phyloP scores from a whole-genome alignment of 2,329 filamentous ascomycete species.

The Onygenales sp. region DNA sequence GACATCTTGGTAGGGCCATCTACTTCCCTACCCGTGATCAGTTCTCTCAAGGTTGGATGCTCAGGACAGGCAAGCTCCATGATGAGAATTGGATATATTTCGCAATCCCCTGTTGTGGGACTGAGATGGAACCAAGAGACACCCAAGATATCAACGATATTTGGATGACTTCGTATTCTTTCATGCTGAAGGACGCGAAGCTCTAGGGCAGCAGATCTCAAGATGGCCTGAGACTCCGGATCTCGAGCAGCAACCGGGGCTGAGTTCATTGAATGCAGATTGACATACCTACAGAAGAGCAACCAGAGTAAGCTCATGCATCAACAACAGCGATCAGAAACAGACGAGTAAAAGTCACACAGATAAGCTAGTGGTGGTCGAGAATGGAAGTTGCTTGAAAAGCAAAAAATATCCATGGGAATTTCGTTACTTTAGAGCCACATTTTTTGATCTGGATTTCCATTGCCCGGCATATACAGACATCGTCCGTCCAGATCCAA shows the following conservation, averaged over 20 bases:
- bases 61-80: slow-evolving; percentile 3
- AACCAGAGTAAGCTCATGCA: too few species aligned
- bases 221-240: not conserved
- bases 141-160: slow-evolving; percentile 1
- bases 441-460: not conserved
- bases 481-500: slow-evolving; percentile 1
- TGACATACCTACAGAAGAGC: not conserved
- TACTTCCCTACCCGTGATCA: not conserved
- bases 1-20: not conserved
- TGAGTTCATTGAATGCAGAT: not conserved
- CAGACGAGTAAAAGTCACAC: too few species aligned
- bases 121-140: not conserved
- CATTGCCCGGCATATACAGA: not conserved
- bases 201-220: not conserved
- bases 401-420: not conserved
- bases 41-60: not conserved
- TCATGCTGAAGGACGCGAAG: not conserved
- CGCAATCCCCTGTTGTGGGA: not conserved
- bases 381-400: not conserved
- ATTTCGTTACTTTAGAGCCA: slow-evolving; percentile 1
- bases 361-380: not conserved
- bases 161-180: not conserved
- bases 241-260: not conserved
- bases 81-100: slow-evolving; percentile 1
- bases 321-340: too few species aligned